phyloP scores from a whole-genome alignment of 441 rosid genomes.

The Eruca vesicaria region DNA sequence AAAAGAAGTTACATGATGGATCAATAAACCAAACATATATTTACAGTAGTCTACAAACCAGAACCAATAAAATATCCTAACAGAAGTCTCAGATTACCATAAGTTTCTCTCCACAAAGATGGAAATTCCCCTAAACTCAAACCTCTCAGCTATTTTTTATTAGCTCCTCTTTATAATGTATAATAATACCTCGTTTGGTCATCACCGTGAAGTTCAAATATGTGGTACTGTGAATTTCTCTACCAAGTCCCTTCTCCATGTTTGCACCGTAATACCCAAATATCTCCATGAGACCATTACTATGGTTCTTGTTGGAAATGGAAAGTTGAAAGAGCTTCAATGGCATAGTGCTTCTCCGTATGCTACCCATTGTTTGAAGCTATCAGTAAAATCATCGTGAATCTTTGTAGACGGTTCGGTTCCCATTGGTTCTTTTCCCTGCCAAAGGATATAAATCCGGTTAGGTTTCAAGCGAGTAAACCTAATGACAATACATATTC shows the following conservation, averaged over 20 bases:
- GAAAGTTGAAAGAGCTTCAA: constrained; percentile 31
- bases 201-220: neutral
- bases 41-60: constrained; percentile 24
- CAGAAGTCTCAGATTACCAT: neutral
- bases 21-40: constrained; percentile 17
- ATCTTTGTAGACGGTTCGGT: constrained; percentile 34
- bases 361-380: constrained; percentile 86
- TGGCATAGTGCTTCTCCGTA: constrained; percentile 79
- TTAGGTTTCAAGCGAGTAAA: neutral
- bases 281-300: neutral
- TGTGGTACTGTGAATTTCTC: constrained; percentile 14
- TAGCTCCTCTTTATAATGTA: constrained; percentile 13
- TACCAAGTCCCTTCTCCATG: constrained; percentile 16
- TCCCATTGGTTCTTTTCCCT: constrained; percentile 56
- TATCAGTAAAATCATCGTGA: constrained; percentile 66
- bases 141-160: constrained; percentile 19
- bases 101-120: constrained; percentile 27
- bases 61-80: constrained; percentile 1
- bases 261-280: neutral
- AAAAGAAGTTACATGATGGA: constrained; percentile 20
- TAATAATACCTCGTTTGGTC: constrained; percentile 13
- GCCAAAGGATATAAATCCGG: neutral
- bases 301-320: constrained; percentile 13
- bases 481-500: neutral
- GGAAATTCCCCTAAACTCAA: constrained; percentile 16